A percentile compares a stretch with the other conserved stretches of the same genome.
Evolutionary conservation across 2,329 filamentous ascomycete genomes (phyloP).

Genomic region (Pochonia chlamydosporia): DNA sequence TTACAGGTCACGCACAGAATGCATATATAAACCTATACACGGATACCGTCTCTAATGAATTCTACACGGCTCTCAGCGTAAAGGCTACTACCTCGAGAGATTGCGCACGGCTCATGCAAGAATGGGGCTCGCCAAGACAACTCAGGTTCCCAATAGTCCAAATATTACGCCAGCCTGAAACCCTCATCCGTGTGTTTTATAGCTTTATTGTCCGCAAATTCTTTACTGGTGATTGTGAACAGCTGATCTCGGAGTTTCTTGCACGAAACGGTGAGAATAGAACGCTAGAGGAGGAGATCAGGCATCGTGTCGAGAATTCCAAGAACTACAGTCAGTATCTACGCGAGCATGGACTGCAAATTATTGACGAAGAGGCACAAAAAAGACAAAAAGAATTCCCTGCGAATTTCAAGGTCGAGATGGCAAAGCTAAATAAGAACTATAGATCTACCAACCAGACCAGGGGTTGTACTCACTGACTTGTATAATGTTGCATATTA

Average conservation of each 20-base stretch:
- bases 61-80: background rate
- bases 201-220: background rate
- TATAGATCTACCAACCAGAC: background rate
- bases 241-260: background rate
- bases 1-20: constrained; percentile 5
- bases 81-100: background rate
- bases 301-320: constrained; percentile 7
- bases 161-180: background rate
- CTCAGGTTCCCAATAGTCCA: background rate
- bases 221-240: background rate
- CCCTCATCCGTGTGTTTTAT: background rate
- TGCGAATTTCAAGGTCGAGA: background rate
- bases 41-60: background rate
- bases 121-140: background rate
- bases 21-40: background rate
- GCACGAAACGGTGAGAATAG: background rate
- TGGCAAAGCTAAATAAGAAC: background rate
- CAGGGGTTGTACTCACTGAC: no score
- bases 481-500: no score
- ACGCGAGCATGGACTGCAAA: constrained; percentile 1
- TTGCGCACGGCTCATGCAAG: background rate
- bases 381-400: background rate
- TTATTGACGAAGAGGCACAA: background rate
- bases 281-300: background rate
- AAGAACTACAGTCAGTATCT: constrained; percentile 9